Conservation (phyloP, 768 basidiomycete genomes). For the Saitozyma sp. region DNA sequence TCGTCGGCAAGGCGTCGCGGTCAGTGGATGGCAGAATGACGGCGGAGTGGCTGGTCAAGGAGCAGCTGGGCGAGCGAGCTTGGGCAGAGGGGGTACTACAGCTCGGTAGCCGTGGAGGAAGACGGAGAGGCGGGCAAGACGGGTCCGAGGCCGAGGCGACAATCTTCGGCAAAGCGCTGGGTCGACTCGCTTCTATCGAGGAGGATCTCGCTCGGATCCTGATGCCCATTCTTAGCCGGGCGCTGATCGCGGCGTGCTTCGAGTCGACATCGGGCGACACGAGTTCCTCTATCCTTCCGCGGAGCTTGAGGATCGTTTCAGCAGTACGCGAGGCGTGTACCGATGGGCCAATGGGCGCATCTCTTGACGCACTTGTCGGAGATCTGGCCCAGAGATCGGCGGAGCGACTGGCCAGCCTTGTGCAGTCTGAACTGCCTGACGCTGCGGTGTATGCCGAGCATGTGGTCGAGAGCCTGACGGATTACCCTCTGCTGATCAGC, state of each 20-base stretch:
- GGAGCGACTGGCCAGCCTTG: not conserved
- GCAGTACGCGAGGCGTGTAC: not conserved
- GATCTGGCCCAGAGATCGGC: not conserved
- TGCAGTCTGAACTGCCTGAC: no score
- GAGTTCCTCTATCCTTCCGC: not conserved
- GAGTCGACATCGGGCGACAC: not conserved
- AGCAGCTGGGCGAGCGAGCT: constrained; percentile 52
- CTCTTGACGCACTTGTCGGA: no score
- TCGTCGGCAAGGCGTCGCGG: constrained; percentile 52
- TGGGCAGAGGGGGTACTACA: constrained; percentile 50
- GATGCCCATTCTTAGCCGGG: constrained; percentile 7
- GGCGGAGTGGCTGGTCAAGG: constrained; percentile 52
- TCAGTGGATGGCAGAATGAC: constrained; percentile 47
- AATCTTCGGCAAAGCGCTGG: constrained; percentile 33
- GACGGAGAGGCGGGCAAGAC: constrained; percentile 19
- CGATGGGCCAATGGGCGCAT: no score
- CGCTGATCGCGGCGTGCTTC: constrained; percentile 12
- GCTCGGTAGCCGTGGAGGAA: constrained; percentile 29
- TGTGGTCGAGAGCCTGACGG: no score
- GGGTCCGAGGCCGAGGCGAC: constrained; percentile 32
- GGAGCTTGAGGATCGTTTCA: not conserved
- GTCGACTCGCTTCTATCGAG: constrained; percentile 17
- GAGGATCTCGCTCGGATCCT: constrained; percentile 4
- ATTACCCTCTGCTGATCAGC: no score
- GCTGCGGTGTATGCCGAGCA: no score